Evolutionary conservation across 169 alveolate species (phyloP).

Genomic region (Plasmodium gallinaceum): DNA sequence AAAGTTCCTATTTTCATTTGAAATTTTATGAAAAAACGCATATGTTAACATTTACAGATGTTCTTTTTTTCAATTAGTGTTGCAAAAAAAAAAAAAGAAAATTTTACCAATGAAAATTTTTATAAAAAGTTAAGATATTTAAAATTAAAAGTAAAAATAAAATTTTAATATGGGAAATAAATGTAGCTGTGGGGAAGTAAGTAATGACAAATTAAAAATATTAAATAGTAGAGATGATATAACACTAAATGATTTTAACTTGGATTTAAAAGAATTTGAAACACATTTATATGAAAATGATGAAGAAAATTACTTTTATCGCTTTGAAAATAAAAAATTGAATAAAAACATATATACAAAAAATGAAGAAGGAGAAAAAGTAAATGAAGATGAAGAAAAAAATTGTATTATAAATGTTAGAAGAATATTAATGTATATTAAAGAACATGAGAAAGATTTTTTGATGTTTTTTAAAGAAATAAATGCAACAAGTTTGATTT

Average conservation of each 20-base stretch:
- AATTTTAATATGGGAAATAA: slow-evolving; percentile 49
- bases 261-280: background rate
- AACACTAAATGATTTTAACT: background rate
- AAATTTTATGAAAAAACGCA: no score
- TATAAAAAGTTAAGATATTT: no score
- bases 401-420: slow-evolving; percentile 37
- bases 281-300: slow-evolving; percentile 7
- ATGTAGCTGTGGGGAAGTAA: slow-evolving; percentile 48
- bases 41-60: no score
- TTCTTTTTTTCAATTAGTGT: no score
- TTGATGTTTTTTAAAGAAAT: slow-evolving; percentile 34
- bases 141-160: no score
- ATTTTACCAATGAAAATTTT: no score
- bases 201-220: slow-evolving; percentile 8
- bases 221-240: slow-evolving; percentile 1
- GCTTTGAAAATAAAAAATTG: slow-evolving; percentile 21
- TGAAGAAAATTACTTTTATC: slow-evolving; percentile 62
- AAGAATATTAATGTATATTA: slow-evolving; percentile 54
- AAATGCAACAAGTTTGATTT: slow-evolving; percentile 41
- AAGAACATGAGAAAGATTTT: slow-evolving; percentile 53
- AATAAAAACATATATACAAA: background rate
- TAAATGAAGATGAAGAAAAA: background rate
- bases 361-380: slow-evolving; percentile 22
- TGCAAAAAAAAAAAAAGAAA: no score
- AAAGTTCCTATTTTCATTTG: no score